Evolutionary conservation across 805 yeast species (phyloP), one percentile per base, ranked within the genome.

Genomic region (Metschnikowia orientalis): DNA sequence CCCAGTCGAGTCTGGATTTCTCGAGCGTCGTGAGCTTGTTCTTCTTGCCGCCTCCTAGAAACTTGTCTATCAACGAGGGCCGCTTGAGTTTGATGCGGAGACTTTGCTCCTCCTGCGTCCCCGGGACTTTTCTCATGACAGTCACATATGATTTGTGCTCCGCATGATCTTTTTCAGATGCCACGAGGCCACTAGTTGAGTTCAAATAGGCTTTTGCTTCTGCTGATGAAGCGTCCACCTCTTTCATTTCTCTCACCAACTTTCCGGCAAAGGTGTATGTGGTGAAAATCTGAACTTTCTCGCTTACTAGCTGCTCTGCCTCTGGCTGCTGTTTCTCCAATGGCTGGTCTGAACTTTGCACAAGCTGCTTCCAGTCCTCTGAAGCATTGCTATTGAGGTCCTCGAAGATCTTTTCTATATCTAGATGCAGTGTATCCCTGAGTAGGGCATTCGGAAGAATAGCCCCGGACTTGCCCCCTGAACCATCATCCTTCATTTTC

Each of bases 1-100:
- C 94, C 95, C 97, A 92, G 59, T 92, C 98, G 31, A 92, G 67
- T 42, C 95, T 69, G 1, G 95, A 84, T 59, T 92, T 92, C 54
- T 92, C 97, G 43, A 92, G 64, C 0, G 98, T 92, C 15, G 95
- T 84, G 41, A 92, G 67, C 54, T 87, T 90, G 46, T 45, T 58
- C 19, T 85, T 77, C 45, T 82, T 79, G 42, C 81, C 75, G 10
- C 63, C 60, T 26, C 75, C 64, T 28, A 87, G 72, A 22, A 88
- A 88, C 36, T 81, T 85, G 53, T 84, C 89, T 6, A 88, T 61
- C 18, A 86, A 60, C 16, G 90, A 79, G 3, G 84, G 81, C 43
- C 95, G 69, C 51, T 84, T 87, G 30, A 80, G 61, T 38, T 79
- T 79, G 25, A 75, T 71, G 28, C 75, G 53, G 17, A 77, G 57